Base-by-base conservation (phyloP, 2,329 filamentous ascomycete species). In the Xylaria polymorpha region DNA sequence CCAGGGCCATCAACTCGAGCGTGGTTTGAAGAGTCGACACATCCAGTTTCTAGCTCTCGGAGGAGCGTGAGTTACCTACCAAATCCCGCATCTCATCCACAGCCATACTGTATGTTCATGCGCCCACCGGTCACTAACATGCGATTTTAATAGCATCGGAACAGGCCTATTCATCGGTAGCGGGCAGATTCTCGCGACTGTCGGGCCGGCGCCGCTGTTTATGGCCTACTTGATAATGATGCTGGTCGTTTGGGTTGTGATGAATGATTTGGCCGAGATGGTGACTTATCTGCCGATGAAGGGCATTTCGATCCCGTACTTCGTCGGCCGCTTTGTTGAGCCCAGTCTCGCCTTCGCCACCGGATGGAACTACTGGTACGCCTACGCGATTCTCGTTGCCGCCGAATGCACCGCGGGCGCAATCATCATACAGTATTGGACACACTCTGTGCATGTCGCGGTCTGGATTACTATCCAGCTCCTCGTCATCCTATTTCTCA, bases 131-230 rank as follows among this genome's bases (percentile, higher is more conserved):
- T 59, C 32, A 35, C 68, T 68, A 60, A 71, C 50, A 55, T 22
- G 25, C 25, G 57, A 25, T 53, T 41, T 44, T 2, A 51, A 66
- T 72, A 85, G 77, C 25, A 90, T 91, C 71, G 88, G 88, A 64
- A 91, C 88, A 3, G 88, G 88, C 73, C 83, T 91, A 22, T 91
- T 91, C 77, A 84, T 91, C 69, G 87, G 88, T 65, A 88, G 86
- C 44, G 88, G 88, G 29, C 80, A 80, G 67, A 87, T 89, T 61
- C 80, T 91, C 61, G 81, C 84, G 41, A 80, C 81, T 10, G 85
- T 85, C 35, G 89, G 89, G 1, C 89, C 89, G 2, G 91, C 90
- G 5, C 90, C 91, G 0, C 81, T 94, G 18, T 86, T 94, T 77
- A 89, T 94, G 79, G 89, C 87, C 29, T 94, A 93, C 78, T 74